Evolutionary conservation across 176 grass and related monocot genomes (phyloP).

Genomic region (Luzula sylvatica): DNA sequence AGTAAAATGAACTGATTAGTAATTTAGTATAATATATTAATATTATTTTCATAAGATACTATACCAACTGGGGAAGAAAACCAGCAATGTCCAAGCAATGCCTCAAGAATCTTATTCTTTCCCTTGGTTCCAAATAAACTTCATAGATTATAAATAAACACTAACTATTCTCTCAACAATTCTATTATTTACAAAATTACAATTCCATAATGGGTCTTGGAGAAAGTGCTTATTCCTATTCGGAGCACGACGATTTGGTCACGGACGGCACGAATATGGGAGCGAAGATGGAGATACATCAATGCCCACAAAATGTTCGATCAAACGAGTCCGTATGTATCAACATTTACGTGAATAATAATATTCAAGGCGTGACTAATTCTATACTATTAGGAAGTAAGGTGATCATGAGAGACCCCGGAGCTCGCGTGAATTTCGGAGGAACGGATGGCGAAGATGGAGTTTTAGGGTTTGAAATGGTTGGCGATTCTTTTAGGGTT

Average conservation of each 20-base stretch:
- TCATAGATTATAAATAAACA: neutral
- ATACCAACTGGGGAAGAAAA: neutral
- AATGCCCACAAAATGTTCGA: neutral
- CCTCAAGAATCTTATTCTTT: slow-evolving; percentile 1
- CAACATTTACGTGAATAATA: slow-evolving; percentile 62
- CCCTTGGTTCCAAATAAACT: slow-evolving; percentile 3
- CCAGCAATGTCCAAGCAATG: neutral
- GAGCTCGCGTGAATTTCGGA: slow-evolving; percentile 17
- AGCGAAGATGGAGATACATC: slow-evolving; percentile 18
- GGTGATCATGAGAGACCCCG: slow-evolving; percentile 44
- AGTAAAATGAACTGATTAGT: neutral
- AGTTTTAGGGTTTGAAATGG: slow-evolving; percentile 1
- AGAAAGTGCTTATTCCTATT: slow-evolving; percentile 24
- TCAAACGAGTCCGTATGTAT: slow-evolving; percentile 23
- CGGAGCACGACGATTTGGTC: slow-evolving; percentile 19
- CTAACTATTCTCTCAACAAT: slow-evolving; percentile 1
- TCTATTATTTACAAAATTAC: neutral
- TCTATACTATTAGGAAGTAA: slow-evolving; percentile 72
- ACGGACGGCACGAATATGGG: slow-evolving; percentile 21
- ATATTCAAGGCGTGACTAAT: slow-evolving; percentile 83
- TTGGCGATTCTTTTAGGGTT: neutral
- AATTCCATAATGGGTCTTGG: slow-evolving; percentile 9
- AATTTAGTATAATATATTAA: neutral
- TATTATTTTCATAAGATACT: neutral
- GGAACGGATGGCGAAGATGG: neutral